A percentile compares a stretch with the other conserved stretches of the same genome.
These are phyloP conservation scores for Rubia yunnanensis DNA, from an alignment of 257 asterid genomes.

Conservation along the genomic window DNA sequence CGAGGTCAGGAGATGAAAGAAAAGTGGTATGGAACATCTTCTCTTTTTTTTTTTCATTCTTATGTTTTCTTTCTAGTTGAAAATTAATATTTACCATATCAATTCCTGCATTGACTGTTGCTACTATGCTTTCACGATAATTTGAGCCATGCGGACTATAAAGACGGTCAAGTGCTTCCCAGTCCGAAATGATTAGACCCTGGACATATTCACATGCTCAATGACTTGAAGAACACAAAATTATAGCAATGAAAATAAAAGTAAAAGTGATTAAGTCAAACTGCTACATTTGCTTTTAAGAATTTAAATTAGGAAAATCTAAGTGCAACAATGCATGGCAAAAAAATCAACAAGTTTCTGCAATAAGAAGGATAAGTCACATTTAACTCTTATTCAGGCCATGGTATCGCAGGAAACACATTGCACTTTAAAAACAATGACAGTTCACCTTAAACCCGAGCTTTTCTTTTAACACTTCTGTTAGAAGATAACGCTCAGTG, in stretches of 20 bases:
- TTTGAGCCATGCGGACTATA: conserved; percentile 31
- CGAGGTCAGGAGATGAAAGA: conserved; percentile 9
- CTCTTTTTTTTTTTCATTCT: not conserved
- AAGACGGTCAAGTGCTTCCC: conserved; percentile 39
- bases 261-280: not conserved
- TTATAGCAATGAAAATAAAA: no score
- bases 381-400: not conserved
- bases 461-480: conserved; percentile 66
- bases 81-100: conserved; percentile 52
- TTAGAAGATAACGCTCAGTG: conserved; percentile 45
- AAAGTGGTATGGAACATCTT: not conserved
- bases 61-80: not conserved
- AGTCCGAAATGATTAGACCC: conserved; percentile 82
- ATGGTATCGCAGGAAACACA: not conserved
- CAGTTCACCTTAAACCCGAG: conserved; percentile 71
- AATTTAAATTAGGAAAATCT: not conserved
- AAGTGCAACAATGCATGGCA: not conserved
- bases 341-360: not conserved
- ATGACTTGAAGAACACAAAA: not conserved
- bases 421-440: conserved; percentile 1
- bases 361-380: not conserved
- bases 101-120: conserved; percentile 37
- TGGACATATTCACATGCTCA: conserved; percentile 16
- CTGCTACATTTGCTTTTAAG: not conserved
- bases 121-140: conserved; percentile 27